Percentiles rank a stretch among this genome's conserved stretches.
Evolutionary conservation across 768 basidiomycete species (phyloP).

Genomic region (Gloeopeniophorella convolvens): DNA sequence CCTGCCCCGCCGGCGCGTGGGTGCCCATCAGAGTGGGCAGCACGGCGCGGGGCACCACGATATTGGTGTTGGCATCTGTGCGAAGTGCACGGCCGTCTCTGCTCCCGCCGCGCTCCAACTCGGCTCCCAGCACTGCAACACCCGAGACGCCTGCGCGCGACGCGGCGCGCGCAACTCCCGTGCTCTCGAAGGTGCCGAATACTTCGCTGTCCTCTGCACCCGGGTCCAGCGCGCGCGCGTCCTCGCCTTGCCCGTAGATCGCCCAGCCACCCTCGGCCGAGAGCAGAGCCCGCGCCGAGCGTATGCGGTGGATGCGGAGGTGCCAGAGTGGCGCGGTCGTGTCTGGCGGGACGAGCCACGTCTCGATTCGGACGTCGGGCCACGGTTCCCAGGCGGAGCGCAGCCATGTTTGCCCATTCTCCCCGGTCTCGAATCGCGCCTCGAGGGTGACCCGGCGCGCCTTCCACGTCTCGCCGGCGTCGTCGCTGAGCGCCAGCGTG

Average conservation of each 20-base stretch:
- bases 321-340: slow-evolving; percentile 58
- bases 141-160: slow-evolving; percentile 60
- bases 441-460: slow-evolving; percentile 57
- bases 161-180: slow-evolving; percentile 42
- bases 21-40: slow-evolving; percentile 54
- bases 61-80: slow-evolving; percentile 67
- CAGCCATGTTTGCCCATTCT: slow-evolving; percentile 40
- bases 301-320: slow-evolving; percentile 58
- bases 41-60: slow-evolving; percentile 61
- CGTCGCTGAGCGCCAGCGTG: slow-evolving; percentile 64
- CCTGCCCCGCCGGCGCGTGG: slow-evolving; percentile 34
- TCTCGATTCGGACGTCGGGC: slow-evolving; percentile 66
- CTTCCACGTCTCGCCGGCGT: slow-evolving; percentile 67
- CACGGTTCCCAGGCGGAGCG: slow-evolving; percentile 71
- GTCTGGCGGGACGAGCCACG: slow-evolving; percentile 65
- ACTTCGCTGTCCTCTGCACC: slow-evolving; percentile 24
- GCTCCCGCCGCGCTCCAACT: slow-evolving; percentile 20
- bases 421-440: slow-evolving; percentile 42
- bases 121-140: slow-evolving; percentile 37
- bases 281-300: slow-evolving; percentile 41
- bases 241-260: slow-evolving; percentile 57
- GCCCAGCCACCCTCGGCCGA: slow-evolving; percentile 69
- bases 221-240: slow-evolving; percentile 54
- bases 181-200: slow-evolving; percentile 46
- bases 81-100: slow-evolving; percentile 41